Percentiles rank a stretch among this genome's conserved stretches.
Conservation (phyloP, 1,284 basidiomycete species). For the Peniophora sp. region DNA sequence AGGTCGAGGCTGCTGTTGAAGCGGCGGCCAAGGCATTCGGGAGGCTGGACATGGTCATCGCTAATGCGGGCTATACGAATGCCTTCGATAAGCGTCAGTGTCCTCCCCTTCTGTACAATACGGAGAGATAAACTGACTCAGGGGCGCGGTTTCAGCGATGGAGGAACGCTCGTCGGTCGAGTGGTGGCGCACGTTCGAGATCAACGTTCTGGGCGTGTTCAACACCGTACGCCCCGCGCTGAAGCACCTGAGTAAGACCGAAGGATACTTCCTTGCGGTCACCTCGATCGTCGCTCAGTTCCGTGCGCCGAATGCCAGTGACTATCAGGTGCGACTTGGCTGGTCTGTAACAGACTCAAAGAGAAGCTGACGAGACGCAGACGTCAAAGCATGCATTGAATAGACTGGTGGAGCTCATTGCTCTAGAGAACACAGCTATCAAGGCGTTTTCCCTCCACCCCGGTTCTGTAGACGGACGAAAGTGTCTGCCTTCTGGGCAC, state of each 20-base stretch:
- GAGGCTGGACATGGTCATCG: conserved; percentile 8
- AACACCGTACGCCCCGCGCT: not conserved
- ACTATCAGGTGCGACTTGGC: not conserved
- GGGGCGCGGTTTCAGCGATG: not conserved
- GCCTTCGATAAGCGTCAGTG: not conserved
- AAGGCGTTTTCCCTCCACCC: not conserved
- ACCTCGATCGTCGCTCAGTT: not conserved
- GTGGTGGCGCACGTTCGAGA: not conserved
- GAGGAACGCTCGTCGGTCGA: not conserved
- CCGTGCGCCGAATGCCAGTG: not conserved
- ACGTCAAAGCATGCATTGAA: not conserved
- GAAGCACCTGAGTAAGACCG: not conserved
- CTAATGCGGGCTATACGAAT: conserved; percentile 6
- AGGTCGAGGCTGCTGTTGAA: conserved; percentile 4
- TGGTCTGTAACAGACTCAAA: too few relatives aligned
- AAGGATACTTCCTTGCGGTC: not conserved
- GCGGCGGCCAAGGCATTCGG: conserved; percentile 7
- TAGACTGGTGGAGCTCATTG: not conserved
- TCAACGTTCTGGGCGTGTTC: not conserved
- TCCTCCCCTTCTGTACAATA: not conserved
- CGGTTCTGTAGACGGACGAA: not conserved
- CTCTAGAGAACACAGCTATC: not conserved
- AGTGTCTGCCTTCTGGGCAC: too few relatives aligned
- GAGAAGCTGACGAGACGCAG: too few relatives aligned
- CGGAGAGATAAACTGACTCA: not conserved